Evolutionary conservation across 163 green algal species (phyloP), one percentile per base, ranked within the genome.

Genomic region (Botryococcus braunii): DNA sequence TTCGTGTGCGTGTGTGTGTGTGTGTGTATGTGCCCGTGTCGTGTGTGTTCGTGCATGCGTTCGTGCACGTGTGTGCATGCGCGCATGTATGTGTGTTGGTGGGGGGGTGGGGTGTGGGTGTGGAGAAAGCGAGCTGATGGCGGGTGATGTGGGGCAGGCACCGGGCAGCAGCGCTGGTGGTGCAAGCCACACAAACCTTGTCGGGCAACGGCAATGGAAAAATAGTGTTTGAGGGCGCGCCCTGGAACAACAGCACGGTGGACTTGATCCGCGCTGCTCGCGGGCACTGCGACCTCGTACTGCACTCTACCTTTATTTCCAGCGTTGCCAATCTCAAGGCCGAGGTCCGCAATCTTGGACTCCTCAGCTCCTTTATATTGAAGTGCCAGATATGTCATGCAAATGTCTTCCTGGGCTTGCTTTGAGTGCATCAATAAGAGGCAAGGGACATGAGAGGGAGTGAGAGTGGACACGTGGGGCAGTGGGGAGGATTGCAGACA

Each of bases 231-330:
- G 86, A 94, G 71, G 89, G 87, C 2, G 48, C 66, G 11, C 49
- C 80, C 9, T 96, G 89, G 89, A 94, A 90, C 78, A 69, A 62
- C 52, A 77, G 69, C 66, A 91, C 80, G 0, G 79, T 88, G 32
- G 73, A 85, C 56, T 77, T 89, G 31, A 89, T 94, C 74, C 65
- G 76, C 6, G 40, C 73, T 3, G 80, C 82, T 31, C 68, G 66
- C 48, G 81, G 84, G 55, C 88, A 95, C 78, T 83, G 75, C 62
- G 60, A 72, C 62, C 69, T 84, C 37, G 76, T 89, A 56, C 78
- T 93, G 62, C 76, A 87, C 70, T 25, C 60, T 43, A 88, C 69
- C 49, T 85, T 91, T 66, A 46, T 79, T 17, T 66, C 79, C 35
- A 63, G 35, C 37, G 57, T 88, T 21, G 46, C 64, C 4, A 66